Evolutionary conservation across 1,139 yeast genomes (phyloP).

Genomic region (Wickerhamomyces sp.): DNA sequence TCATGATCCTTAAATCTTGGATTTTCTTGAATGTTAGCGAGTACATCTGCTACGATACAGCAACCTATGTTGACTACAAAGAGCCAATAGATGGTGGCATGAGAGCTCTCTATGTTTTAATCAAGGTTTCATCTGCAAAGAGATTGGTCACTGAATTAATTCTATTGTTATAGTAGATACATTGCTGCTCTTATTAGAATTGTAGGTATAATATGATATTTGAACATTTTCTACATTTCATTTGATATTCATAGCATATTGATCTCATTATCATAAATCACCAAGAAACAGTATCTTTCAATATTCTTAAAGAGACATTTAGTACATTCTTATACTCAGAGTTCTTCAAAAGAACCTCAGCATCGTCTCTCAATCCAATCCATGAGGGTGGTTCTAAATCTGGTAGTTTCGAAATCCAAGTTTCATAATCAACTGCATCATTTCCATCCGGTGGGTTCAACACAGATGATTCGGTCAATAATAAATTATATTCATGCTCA

Average conservation of each 20-base stretch:
- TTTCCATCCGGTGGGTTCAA: conserved; percentile 47
- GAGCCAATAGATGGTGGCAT: too few species aligned
- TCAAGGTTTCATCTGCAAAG: too few species aligned
- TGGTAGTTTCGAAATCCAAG: conserved; percentile 56
- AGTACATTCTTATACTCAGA: conserved; percentile 6
- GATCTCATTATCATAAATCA: not conserved
- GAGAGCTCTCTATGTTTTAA: too few species aligned
- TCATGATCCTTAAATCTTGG: too few species aligned
- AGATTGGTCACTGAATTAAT: too few species aligned
- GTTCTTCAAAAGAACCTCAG: conserved; percentile 25
- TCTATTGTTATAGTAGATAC: too few species aligned
- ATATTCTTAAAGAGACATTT: conserved; percentile 5
- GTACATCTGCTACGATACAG: too few species aligned
- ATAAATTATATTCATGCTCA: conserved; percentile 31
- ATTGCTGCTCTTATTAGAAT: too few species aligned
- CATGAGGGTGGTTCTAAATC: conserved; percentile 56
- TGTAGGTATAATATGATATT: too few species aligned
- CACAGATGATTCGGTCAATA: conserved; percentile 27
- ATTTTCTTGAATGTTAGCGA: too few species aligned
- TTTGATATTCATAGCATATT: not conserved
- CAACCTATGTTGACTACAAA: too few species aligned
- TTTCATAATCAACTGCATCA: conserved; percentile 29
- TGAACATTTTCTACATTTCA: too few species aligned
- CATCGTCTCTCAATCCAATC: conserved; percentile 51
- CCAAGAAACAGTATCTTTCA: not conserved